A percentile compares a stretch with the other conserved stretches of the same genome.
These are phyloP conservation scores for Chlamydomonas sphaeroides DNA, from an alignment of 139 green algal species.

Conservation along the genomic window DNA sequence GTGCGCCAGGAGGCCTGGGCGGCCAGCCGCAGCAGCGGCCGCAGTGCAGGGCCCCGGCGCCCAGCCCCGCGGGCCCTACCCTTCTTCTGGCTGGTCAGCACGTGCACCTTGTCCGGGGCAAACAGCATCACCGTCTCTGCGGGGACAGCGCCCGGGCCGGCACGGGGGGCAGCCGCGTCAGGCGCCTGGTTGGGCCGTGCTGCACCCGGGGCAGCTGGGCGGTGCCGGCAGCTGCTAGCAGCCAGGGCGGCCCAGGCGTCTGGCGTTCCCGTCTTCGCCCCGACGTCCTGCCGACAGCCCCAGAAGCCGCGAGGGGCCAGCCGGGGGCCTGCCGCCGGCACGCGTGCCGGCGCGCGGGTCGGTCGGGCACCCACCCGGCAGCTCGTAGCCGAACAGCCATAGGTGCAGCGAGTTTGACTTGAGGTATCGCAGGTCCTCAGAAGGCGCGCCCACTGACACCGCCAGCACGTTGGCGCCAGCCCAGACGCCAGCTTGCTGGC, in stretches of 20 bases:
- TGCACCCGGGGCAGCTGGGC: too few species aligned
- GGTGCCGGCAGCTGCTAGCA: too few species aligned
- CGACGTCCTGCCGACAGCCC: too few species aligned
- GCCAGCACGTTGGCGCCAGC: constrained; percentile 49
- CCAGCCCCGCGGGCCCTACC: constrained; percentile 48
- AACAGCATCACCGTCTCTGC: constrained; percentile 93
- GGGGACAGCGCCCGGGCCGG: too few species aligned
- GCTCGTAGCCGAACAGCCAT: constrained; percentile 96
- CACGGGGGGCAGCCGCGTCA: too few species aligned
- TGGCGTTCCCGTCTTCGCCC: too few species aligned
- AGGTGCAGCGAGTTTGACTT: constrained; percentile 92
- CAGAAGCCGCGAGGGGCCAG: background rate
- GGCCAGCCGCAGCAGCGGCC: too few species aligned
- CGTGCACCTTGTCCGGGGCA: constrained; percentile 74
- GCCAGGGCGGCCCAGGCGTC: too few species aligned
- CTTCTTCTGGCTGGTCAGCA: constrained; percentile 92
- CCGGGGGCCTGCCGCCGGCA: background rate
- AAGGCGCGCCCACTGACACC: constrained; percentile 49
- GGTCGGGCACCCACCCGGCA: constrained; percentile 83
- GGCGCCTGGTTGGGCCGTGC: too few species aligned
- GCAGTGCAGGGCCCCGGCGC: too few species aligned
- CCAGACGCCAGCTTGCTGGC: constrained; percentile 31
- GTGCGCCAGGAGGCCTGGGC: too few species aligned
- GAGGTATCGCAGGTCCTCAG: constrained; percentile 88
- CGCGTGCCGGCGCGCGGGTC: background rate